Evolutionary conservation across 179 eudicot species (phyloP).

Genomic region (Beta lomatogona): DNA sequence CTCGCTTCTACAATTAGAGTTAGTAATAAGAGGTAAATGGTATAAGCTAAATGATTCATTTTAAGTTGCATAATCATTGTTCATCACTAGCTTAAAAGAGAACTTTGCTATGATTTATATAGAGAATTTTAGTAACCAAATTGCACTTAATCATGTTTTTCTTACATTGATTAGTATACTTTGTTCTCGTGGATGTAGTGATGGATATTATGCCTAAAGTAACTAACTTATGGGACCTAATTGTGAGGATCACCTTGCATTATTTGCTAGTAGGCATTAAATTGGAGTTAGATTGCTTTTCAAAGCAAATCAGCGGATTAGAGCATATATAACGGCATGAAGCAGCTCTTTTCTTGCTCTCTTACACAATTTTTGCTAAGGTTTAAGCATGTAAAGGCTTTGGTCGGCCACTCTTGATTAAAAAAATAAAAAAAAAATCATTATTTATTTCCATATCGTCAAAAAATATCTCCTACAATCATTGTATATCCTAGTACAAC

Average conservation of each 20-base stretch:
- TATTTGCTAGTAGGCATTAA: neutral
- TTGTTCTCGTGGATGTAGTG: conserved; percentile 26
- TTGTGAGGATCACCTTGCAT: neutral
- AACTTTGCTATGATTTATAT: conserved; percentile 23
- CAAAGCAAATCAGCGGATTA: neutral
- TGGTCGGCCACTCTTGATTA: neutral
- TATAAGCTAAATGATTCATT: conserved; percentile 15
- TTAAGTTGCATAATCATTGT: neutral
- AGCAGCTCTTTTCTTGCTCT: conserved; percentile 23
- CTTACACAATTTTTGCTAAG: conserved; percentile 18
- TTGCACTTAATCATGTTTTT: conserved; percentile 31
- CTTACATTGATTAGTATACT: conserved; percentile 21
- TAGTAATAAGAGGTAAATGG: neutral
- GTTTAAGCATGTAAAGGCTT: neutral
- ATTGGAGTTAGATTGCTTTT: neutral
- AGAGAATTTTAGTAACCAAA: neutral
- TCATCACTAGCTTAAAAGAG: neutral
- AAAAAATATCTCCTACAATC: too few species aligned
- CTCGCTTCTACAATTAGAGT: neutral
- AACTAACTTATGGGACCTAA: conserved; percentile 11
- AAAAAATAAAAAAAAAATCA: neutral
- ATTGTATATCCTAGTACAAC: too few species aligned
- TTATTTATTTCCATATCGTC: neutral
- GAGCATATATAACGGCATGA: conserved; percentile 1
- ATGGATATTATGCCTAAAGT: neutral